Base-by-base conservation (phyloP, 2,329 filamentous ascomycete genomes). In the Coniochaeta pulveracea region DNA sequence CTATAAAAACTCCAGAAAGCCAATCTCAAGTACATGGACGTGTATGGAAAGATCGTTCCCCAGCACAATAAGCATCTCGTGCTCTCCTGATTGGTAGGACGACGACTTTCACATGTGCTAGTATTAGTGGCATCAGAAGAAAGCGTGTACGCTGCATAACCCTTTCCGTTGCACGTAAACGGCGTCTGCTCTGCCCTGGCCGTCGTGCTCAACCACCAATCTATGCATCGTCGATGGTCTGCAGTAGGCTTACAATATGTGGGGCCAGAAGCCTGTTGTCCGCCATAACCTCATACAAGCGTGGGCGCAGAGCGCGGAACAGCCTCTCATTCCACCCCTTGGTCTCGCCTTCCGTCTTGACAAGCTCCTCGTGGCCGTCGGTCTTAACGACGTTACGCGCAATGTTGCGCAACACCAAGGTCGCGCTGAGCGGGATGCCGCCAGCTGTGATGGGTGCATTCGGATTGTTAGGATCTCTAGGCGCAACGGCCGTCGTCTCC, bases 371-470 rank as follows among this genome's bases (percentile, higher is more conserved):
- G 46, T 77, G 66, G 1, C 66, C 62, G 33, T 72, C 66, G 7
- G 71, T 76, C 61, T 76, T 77, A 46, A 66, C 58, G 12, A 76
- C 61, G 45, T 80, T 82, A 42, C 66, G 69, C 10, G 83, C 83
- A 39, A 91, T 73, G 50, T 91, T 91, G 19, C 84, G 72, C 28
- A 91, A 65, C 22, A 91, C 80, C 18, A 89, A 64, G 10, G 81
- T 77, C 3, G 81, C 80, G 35, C 80, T 83, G 6, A 89, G 64
- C n/a, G 84, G 81, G 22, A 89, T 77, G 5, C 84, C 84, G 1
- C 79, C 80, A 3, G 83, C 78, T 47, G 85, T 71, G 3, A 66
- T 60, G 5, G 66, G 58, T 7, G 63, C 63, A 39, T 75, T 69
- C 9, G 69, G 66, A 40, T 74, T 73, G 29, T 66, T 60, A 49